Percentiles rank a stretch among this genome's conserved stretches.
These are phyloP conservation scores for Lojkania enalia DNA, from an alignment of 2,329 filamentous ascomycete genomes.

Conservation along the genomic window DNA sequence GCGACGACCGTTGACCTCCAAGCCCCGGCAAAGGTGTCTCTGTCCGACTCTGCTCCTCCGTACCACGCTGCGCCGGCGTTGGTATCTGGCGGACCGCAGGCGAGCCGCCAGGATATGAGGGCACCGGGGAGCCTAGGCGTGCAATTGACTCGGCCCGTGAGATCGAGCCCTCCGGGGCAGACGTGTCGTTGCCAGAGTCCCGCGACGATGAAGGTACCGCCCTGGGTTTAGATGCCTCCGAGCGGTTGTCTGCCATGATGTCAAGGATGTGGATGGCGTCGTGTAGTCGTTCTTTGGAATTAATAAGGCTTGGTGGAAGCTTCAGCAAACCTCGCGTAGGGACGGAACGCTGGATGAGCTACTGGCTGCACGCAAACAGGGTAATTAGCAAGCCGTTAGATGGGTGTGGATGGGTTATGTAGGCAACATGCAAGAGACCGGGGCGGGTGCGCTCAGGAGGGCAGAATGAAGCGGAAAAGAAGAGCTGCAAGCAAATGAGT, in stretches of 20 bases:
- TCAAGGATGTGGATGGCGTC: background rate
- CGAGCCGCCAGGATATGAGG: constrained; percentile 50
- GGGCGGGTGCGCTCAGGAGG: background rate
- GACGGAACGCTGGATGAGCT: constrained; percentile 10
- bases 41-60: constrained; percentile 39
- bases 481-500: constrained; percentile 3
- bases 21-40: constrained; percentile 68
- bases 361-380: background rate
- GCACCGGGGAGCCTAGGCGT: constrained; percentile 59
- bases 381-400: background rate
- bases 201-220: constrained; percentile 34
- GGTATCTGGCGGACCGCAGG: constrained; percentile 56
- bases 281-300: constrained; percentile 7
- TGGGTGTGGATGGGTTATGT: no score
- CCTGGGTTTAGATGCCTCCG: constrained; percentile 29
- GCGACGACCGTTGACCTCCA: constrained; percentile 58
- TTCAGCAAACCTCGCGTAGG: constrained; percentile 29
- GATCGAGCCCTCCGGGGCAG: constrained; percentile 44
- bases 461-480: constrained; percentile 3
- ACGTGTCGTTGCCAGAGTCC: constrained; percentile 31
- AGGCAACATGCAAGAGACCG: background rate
- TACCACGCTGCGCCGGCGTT: constrained; percentile 51
- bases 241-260: constrained; percentile 25
- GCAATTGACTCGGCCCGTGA: constrained; percentile 58
- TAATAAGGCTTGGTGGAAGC: background rate